Conservation (phyloP, 2,329 filamentous ascomycete genomes). For the Colletotrichum destructivum region DNA sequence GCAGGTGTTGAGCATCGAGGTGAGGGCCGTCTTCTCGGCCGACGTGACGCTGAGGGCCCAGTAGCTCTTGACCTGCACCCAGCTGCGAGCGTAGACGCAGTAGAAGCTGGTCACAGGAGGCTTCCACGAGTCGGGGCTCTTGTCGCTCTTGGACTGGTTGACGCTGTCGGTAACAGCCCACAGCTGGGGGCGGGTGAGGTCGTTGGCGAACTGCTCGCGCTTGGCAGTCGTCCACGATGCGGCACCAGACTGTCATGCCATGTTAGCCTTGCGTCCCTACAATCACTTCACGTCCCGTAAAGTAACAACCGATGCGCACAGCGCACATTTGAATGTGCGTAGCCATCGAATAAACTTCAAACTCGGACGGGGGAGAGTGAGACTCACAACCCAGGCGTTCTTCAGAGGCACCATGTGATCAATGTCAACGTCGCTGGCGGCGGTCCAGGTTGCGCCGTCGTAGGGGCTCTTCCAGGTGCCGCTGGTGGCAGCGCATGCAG, state of each 20-base stretch:
- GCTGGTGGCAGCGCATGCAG: slow-evolving; percentile 73
- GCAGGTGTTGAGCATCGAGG: slow-evolving; percentile 76
- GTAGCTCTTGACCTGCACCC: slow-evolving; percentile 83
- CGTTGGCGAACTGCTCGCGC: slow-evolving; percentile 82
- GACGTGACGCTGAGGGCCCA: slow-evolving; percentile 79
- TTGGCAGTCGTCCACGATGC: slow-evolving; percentile 78
- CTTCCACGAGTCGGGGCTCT: slow-evolving; percentile 83
- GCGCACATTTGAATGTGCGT: neutral
- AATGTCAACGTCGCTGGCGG: slow-evolving; percentile 81
- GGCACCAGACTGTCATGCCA: slow-evolving; percentile 74
- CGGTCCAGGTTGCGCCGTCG: slow-evolving; percentile 80
- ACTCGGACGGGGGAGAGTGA: slow-evolving; percentile 45
- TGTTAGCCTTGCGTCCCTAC: slow-evolving; percentile 18
- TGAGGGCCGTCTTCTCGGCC: slow-evolving; percentile 79
- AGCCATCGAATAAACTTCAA: neutral
- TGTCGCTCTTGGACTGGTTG: slow-evolving; percentile 82
- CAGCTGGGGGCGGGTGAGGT: slow-evolving; percentile 81
- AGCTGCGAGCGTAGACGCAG: slow-evolving; percentile 84
- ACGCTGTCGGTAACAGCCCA: slow-evolving; percentile 84
- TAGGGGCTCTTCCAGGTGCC: slow-evolving; percentile 82
- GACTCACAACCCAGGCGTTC: slow-evolving; percentile 81
- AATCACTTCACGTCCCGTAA: too few relatives aligned
- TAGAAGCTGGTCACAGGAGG: slow-evolving; percentile 78
- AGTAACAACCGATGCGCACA: neutral
- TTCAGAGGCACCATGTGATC: slow-evolving; percentile 87